Evolutionary conservation across 2,329 filamentous ascomycete species (phyloP).

Genomic region (Microsporum audouinii): DNA sequence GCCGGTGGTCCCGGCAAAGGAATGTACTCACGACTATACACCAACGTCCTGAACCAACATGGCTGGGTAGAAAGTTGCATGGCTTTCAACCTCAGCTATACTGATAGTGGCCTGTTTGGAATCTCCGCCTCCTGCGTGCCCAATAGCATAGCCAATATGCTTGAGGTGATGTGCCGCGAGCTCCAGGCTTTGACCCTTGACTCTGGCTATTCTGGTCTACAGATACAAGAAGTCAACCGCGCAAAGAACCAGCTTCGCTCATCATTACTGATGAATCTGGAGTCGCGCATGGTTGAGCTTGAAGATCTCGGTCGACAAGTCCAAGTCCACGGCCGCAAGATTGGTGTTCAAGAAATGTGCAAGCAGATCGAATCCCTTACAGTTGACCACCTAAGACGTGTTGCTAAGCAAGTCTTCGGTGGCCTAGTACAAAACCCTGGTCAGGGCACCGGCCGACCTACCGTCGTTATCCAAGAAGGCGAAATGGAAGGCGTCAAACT

Average conservation of each 20-base stretch:
- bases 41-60: constrained; percentile 93
- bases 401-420: constrained; percentile 66
- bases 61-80: constrained; percentile 95
- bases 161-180: constrained; percentile 91
- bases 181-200: constrained; percentile 67
- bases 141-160: constrained; percentile 65
- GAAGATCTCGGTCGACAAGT: constrained; percentile 92
- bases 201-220: constrained; percentile 60
- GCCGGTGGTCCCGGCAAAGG: constrained; percentile 95
- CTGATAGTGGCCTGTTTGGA: constrained; percentile 87
- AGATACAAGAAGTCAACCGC: constrained; percentile 66
- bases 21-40: constrained; percentile 97
- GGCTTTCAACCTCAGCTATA: constrained; percentile 96
- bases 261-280: constrained; percentile 89
- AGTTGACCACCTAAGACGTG: constrained; percentile 65
- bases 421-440: constrained; percentile 67
- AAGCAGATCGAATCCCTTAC: constrained; percentile 70
- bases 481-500: constrained; percentile 58
- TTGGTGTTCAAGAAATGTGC: constrained; percentile 91
- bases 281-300: constrained; percentile 92
- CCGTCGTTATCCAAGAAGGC: constrained; percentile 88
- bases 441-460: constrained; percentile 72
- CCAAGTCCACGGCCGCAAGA: constrained; percentile 88
- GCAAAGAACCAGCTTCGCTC: constrained; percentile 95
- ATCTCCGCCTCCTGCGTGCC: constrained; percentile 81